A percentile compares a stretch with the other conserved stretches of the same genome.
phyloP scores from a whole-genome alignment of 2,329 filamentous ascomycete species.

The Penicillium sp. region DNA sequence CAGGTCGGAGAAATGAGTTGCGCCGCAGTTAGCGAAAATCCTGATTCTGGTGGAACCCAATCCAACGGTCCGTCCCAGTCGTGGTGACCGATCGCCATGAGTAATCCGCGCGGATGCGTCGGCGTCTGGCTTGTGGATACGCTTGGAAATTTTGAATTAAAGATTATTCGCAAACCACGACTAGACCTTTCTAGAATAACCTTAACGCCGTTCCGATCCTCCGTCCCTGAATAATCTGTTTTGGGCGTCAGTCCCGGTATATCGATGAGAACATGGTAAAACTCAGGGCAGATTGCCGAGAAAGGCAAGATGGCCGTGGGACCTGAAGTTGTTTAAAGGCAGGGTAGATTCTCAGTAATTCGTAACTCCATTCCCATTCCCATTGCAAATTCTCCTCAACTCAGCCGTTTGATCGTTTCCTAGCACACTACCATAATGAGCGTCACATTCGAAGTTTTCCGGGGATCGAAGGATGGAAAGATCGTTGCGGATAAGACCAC shows the following conservation, averaged over 20 bases:
- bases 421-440: conserved; percentile 17
- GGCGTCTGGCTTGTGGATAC: not conserved
- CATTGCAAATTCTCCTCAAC: not conserved
- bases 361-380: not conserved
- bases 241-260: not conserved
- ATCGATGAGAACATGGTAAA: conserved; percentile 2
- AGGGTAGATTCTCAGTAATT: not conserved
- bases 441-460: conserved; percentile 28
- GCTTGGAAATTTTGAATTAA: not conserved
- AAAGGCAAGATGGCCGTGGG: conserved; percentile 1
- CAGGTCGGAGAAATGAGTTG: not conserved
- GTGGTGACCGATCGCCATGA: not conserved
- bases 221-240: not conserved
- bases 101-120: not conserved
- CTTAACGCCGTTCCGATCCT: not conserved
- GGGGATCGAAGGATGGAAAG: conserved; percentile 25
- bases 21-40: not conserved
- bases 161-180: not conserved
- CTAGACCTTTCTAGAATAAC: conserved; percentile 3
- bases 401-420: not conserved
- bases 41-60: not conserved
- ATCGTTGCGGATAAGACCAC: conserved; percentile 27
- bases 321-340: conserved; percentile 4
- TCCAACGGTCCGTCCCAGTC: not conserved
- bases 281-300: conserved; percentile 3